Evolutionary conservation across 305 asterid species (phyloP).

Genomic region (Vinca major): DNA sequence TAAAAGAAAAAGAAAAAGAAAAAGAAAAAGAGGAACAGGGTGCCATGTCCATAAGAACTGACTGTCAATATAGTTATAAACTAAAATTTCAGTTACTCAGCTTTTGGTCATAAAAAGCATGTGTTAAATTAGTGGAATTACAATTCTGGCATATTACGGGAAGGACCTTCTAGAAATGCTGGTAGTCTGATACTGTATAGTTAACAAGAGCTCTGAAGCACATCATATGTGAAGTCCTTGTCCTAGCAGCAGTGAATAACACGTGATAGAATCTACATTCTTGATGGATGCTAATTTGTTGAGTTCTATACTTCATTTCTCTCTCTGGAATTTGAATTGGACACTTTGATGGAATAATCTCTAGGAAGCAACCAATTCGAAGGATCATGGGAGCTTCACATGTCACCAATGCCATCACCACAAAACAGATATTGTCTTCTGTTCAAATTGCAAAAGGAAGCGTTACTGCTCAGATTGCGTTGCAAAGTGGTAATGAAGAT

Average conservation of each 20-base stretch:
- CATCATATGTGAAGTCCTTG: not conserved
- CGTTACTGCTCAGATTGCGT: constrained; percentile 66
- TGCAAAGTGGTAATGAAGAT: constrained; percentile 48
- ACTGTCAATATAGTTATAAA: not conserved
- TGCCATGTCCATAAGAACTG: not conserved
- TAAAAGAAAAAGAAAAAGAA: too few relatives aligned
- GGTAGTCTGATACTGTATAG: not conserved
- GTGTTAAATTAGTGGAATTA: not conserved
- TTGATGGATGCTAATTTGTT: not conserved
- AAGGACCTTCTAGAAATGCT: not conserved
- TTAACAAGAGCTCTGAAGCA: constrained; percentile 2
- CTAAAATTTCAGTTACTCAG: not conserved
- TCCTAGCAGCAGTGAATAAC: not conserved
- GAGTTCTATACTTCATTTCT: not conserved
- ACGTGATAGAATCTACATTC: not conserved
- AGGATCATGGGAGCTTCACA: constrained; percentile 24
- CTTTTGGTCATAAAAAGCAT: not conserved
- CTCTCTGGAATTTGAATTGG: constrained; percentile 2
- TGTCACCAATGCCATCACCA: constrained; percentile 66
- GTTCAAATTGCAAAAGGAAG: constrained; percentile 56
- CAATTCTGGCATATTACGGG: not conserved
- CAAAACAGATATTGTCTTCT: constrained; percentile 30
- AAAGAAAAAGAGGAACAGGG: too few relatives aligned
- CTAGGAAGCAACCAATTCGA: constrained; percentile 30
- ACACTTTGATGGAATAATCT: constrained; percentile 16